Base-by-base conservation (phyloP, 345 rosid genomes). In the Moringa oleifera region DNA sequence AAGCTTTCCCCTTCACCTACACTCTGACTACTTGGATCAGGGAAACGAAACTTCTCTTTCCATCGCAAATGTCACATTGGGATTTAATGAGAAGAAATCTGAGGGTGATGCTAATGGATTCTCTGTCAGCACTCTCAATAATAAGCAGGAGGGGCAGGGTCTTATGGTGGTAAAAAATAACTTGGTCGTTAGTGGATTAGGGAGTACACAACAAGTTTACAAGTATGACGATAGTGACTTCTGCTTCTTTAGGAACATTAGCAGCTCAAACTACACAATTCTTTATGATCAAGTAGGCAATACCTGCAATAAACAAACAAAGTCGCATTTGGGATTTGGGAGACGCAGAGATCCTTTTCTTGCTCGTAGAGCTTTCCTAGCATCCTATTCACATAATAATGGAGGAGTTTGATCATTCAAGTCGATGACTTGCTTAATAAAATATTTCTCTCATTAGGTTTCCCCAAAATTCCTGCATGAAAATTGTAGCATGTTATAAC, bases 221-320 rank as follows among this genome's bases (percentile, higher is more conserved):
- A 53, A 67, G 31, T 87, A 81, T 31, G 58, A 64, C 24, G 84
- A 88, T 50, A 63, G 64, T 50, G 65, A 76, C 21, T 64, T 68
- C 23, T 92, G 98, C 77, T 92, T 82, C 73, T 82, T 79, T 23
- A 77, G 95, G 79, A 89, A 89, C 68, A 70, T 89, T 23, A 87
- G 93, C 75, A 87, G 87, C 77, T 85, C 74, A 22, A 87, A 84
- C 71, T 77, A 83, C 75, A 80, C 71, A 15, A 73, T 92, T 72
- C 64, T 81, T 4, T 73, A 81, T 61, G 93, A 92, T 52, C 45
- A 75, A 64, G 59, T 74, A 36, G 61, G 41, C 56, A 58, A 66
- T 65, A 49, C 58, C 4, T 85, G 89, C 65, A 37, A 61, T 50
- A 59, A 73, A 41, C 62, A 57, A 31, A 55, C 59, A 51, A 28